These are phyloP conservation scores for Saccharomycopsis microspora DNA, from an alignment of 805 yeast genomes.

Conservation along the genomic window DNA sequence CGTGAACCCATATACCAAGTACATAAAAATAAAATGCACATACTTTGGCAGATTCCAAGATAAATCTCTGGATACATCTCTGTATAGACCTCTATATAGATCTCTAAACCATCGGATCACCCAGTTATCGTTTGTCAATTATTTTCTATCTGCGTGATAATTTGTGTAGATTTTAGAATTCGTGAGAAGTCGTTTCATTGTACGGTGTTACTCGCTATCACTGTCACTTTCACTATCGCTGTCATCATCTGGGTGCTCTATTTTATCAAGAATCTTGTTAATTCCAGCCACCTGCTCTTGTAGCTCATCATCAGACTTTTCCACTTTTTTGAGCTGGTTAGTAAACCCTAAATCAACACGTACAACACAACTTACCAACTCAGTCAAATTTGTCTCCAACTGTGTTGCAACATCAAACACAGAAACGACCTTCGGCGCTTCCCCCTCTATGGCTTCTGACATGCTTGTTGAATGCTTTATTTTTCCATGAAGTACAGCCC, in stretches of 20 bases:
- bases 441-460: not conserved
- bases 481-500: not conserved
- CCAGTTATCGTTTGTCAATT: too few relatives aligned
- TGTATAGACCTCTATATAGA: too few relatives aligned
- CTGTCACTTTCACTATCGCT: not conserved
- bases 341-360: not conserved
- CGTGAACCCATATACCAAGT: too few relatives aligned
- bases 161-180: too few relatives aligned
- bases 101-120: too few relatives aligned
- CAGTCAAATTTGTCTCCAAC: constrained; percentile 5
- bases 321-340: constrained; percentile 7
- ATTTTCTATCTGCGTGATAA: too few relatives aligned
- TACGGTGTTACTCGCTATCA: not conserved
- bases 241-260: not conserved
- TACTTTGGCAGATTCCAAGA: too few relatives aligned
- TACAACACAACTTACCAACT: constrained; percentile 10
- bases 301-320: constrained; percentile 10
- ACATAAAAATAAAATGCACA: too few relatives aligned
- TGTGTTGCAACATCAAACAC: constrained; percentile 13
- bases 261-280: constrained; percentile 10
- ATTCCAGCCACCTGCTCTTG: constrained; percentile 5
- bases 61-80: too few relatives aligned
- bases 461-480: not conserved
- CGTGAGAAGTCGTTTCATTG: too few relatives aligned
- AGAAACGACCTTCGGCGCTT: constrained; percentile 1